Conservation (phyloP, 768 basidiomycete genomes). For the Calvatia gigantea region DNA sequence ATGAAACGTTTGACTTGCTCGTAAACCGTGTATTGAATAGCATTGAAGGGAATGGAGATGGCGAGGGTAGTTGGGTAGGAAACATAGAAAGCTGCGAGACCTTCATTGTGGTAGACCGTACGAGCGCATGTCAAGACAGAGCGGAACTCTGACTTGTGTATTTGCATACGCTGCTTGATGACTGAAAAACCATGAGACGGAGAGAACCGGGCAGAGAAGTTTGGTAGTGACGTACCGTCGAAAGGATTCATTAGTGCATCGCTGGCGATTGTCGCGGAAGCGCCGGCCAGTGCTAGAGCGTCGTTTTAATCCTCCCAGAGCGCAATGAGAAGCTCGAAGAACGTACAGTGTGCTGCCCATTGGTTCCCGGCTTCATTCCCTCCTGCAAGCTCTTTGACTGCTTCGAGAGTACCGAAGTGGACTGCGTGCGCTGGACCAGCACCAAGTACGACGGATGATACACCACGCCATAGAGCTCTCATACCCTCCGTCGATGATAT, state of each 20-base stretch:
- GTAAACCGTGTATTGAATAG: conserved; percentile 96
- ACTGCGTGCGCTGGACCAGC: conserved; percentile 98
- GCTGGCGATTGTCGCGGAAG: conserved; percentile 88
- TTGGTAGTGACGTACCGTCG: conserved; percentile 66
- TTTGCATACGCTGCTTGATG: conserved; percentile 99
- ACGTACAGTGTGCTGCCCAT: conserved; percentile 85
- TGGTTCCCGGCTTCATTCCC: conserved; percentile 81
- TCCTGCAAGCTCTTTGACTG: conserved; percentile 88
- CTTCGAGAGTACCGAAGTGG: conserved; percentile 95
- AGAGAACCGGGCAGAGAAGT: conserved; percentile 12
- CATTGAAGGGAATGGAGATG: conserved; percentile 97
- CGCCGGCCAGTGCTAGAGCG: conserved; percentile 79
- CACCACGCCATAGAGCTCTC: conserved; percentile 90
- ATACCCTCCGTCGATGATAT: conserved; percentile 95
- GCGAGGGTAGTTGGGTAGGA: conserved; percentile 98
- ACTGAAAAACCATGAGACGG: conserved; percentile 46
- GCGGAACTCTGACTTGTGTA: conserved; percentile 89
- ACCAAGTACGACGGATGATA: conserved; percentile 92
- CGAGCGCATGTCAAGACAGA: conserved; percentile 84
- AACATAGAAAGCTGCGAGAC: conserved; percentile 90
- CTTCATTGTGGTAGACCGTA: conserved; percentile 83
- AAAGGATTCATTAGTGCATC: conserved; percentile 99
- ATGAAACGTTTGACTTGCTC: conserved; percentile 85
- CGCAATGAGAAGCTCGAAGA: not conserved
- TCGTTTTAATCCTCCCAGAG: not conserved